Conservation (phyloP, 2,329 filamentous ascomycete genomes). For the Neurospora sp. region DNA sequence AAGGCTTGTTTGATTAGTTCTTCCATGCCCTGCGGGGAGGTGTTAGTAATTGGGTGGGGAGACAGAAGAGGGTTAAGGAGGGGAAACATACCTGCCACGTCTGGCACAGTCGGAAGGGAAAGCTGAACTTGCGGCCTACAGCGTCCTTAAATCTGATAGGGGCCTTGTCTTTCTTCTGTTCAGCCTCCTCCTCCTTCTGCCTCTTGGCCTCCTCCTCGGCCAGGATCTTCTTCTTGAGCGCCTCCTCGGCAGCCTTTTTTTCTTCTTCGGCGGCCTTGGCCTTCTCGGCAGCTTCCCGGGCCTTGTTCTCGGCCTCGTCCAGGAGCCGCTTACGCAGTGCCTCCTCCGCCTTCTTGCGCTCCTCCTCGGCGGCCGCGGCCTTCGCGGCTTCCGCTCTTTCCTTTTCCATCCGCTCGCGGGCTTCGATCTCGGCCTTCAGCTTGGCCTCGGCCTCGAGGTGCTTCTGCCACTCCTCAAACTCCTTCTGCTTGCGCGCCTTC, state of each 20-base stretch:
- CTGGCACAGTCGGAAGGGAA: slow-evolving; percentile 76
- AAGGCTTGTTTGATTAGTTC: slow-evolving; percentile 80
- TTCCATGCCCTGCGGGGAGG: slow-evolving; percentile 60
- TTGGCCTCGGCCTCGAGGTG: slow-evolving; percentile 29
- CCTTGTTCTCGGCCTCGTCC: slow-evolving; percentile 15
- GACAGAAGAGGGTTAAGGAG: not conserved
- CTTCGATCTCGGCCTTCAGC: slow-evolving; percentile 35
- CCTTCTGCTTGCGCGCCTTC: not conserved
- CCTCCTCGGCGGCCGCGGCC: slow-evolving; percentile 31
- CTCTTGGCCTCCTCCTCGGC: slow-evolving; percentile 30
- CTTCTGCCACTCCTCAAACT: slow-evolving; percentile 29
- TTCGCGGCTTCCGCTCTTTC: slow-evolving; percentile 38
- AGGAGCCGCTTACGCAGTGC: slow-evolving; percentile 26
- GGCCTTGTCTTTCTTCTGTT: slow-evolving; percentile 49
- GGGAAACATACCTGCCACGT: slow-evolving; percentile 65
- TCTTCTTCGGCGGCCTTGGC: slow-evolving; percentile 41
- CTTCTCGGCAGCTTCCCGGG: slow-evolving; percentile 22
- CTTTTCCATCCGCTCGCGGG: slow-evolving; percentile 33
- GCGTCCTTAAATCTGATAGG: slow-evolving; percentile 89
- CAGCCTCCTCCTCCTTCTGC: slow-evolving; percentile 33
- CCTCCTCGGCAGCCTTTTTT: slow-evolving; percentile 47
- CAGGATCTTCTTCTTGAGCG: slow-evolving; percentile 39
- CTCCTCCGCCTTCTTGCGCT: slow-evolving; percentile 27
- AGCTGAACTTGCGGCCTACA: slow-evolving; percentile 83
- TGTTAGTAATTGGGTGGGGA: slow-evolving; percentile 16